These are phyloP conservation scores for Cryptococcus neoformans DNA, from an alignment of 1,284 basidiomycete species.

Conservation along the genomic window DNA sequence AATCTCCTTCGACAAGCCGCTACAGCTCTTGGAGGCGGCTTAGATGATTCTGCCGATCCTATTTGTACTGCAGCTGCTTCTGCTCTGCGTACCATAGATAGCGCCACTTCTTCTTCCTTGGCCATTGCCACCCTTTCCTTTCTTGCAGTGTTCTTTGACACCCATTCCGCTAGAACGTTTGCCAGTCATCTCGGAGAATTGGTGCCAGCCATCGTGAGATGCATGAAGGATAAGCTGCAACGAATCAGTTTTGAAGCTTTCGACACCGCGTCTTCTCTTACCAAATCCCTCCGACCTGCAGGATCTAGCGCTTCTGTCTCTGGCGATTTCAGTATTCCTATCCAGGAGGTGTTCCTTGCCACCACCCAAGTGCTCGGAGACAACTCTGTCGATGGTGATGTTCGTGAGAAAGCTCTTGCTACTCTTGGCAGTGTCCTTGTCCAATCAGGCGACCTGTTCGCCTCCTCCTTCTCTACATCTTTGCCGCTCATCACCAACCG, in stretches of 20 bases:
- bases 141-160: slow-evolving; percentile 74
- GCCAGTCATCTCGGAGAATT: slow-evolving; percentile 61
- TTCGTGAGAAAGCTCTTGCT: slow-evolving; percentile 76
- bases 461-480: slow-evolving; percentile 39
- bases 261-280: slow-evolving; percentile 52
- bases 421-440: slow-evolving; percentile 83
- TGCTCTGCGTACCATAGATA: slow-evolving; percentile 53
- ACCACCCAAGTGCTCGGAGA: slow-evolving; percentile 68
- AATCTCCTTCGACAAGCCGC: slow-evolving; percentile 71
- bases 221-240: slow-evolving; percentile 56
- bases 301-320: slow-evolving; percentile 35
- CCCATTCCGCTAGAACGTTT: slow-evolving; percentile 69
- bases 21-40: slow-evolving; percentile 74
- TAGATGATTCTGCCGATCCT: slow-evolving; percentile 66
- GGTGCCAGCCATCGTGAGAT: slow-evolving; percentile 68
- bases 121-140: slow-evolving; percentile 81
- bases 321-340: slow-evolving; percentile 51
- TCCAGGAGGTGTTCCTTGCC: slow-evolving; percentile 68
- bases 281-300: slow-evolving; percentile 48
- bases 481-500: slow-evolving; percentile 70
- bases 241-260: slow-evolving; percentile 70
- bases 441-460: slow-evolving; percentile 68
- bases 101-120: slow-evolving; percentile 65
- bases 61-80: slow-evolving; percentile 45
- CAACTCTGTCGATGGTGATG: slow-evolving; percentile 86